Base-by-base conservation (phyloP, 208 protist genomes). In the Crithidia brevicula region DNA sequence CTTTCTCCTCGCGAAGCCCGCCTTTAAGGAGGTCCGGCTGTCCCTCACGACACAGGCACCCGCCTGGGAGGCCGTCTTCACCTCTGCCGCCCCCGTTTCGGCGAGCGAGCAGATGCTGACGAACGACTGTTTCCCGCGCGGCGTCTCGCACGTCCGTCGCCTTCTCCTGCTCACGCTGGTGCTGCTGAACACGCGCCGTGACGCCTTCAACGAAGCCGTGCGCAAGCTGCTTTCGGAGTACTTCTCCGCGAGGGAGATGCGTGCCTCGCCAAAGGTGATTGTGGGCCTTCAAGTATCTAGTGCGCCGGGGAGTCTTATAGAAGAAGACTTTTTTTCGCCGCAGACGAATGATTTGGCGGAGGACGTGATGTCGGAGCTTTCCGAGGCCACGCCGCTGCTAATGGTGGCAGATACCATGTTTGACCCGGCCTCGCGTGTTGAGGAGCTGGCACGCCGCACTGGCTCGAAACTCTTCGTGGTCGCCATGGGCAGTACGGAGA, bases 401-500 rank as follows among this genome's bases (percentile, higher is more conserved):
- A 77, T 98, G 40, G 72, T 94, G 22, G 74, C 93, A 22, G 82
- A 89, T 45, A 88, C 96, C 25, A 98, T 98, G 66, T 97, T 95
- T 69, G 99, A 99, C 76, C 94, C 98, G 11, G 92, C 90, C 28
- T 57, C 65, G 30, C 76, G 78, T 36, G 90, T 99, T 8, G 98
- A 99, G 47, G 79, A 93, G 31, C 63, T 98, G 34, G 95, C 97
- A 0, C 49, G 63, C 18, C 60, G 89, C 49, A 78, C 80, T 20
- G 58, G 70, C 46, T 77, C 86, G 34, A 61, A 36, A 46, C 86
- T 98, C 27, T 60, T 36, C 23, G 58, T 86, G 18, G 86, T 99
- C n/a, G 98, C 98, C 15, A 97, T 99, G 79, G 99, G 99, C 52
- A 98, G 96, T 58, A 53, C 85, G 34, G 98, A 99, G 63, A 94